These are phyloP conservation scores for Lyophyllum atratum DNA, from an alignment of 768 basidiomycete species.

Conservation along the genomic window DNA sequence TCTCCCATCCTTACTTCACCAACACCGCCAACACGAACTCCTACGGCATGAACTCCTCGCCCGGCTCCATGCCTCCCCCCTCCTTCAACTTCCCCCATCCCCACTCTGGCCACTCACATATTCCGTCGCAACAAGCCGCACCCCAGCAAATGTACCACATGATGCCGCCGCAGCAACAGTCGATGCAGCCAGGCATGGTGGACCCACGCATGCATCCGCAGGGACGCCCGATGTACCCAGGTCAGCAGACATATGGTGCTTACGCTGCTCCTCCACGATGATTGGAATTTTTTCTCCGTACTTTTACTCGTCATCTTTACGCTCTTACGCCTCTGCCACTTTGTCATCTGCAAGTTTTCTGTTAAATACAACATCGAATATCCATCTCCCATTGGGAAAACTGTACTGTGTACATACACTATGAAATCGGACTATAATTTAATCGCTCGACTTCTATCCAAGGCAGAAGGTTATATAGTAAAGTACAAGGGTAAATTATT, in stretches of 20 bases:
- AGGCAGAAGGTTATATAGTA: not conserved
- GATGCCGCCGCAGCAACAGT: slow-evolving; percentile 31
- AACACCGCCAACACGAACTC: slow-evolving; percentile 45
- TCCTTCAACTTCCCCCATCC: slow-evolving; percentile 70
- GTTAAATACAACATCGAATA: not conserved
- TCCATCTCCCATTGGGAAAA: not conserved
- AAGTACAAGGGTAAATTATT: not conserved
- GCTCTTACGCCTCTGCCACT: not conserved
- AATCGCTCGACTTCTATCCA: not conserved
- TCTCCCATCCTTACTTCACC: slow-evolving; percentile 91
- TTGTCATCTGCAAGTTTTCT: not conserved
- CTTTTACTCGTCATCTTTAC: not conserved
- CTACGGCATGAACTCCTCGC: slow-evolving; percentile 43
- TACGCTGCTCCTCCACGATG: slow-evolving; percentile 14
- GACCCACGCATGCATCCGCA: slow-evolving; percentile 16
- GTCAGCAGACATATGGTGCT: slow-evolving; percentile 11
- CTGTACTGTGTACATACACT: not conserved
- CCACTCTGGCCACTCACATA: slow-evolving; percentile 51
- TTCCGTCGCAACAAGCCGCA: slow-evolving; percentile 35
- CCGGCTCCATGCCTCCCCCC: slow-evolving; percentile 68
- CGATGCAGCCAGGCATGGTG: slow-evolving; percentile 5
- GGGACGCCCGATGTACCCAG: slow-evolving; percentile 14
- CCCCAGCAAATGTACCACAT: slow-evolving; percentile 28
- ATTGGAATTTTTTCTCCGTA: not conserved
- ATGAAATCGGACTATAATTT: not conserved